A percentile compares a stretch with the other conserved stretches of the same genome.
These are phyloP conservation scores for Aspergillus coremiiformis DNA, from an alignment of 495 filamentous ascomycete species.

Conservation along the genomic window DNA sequence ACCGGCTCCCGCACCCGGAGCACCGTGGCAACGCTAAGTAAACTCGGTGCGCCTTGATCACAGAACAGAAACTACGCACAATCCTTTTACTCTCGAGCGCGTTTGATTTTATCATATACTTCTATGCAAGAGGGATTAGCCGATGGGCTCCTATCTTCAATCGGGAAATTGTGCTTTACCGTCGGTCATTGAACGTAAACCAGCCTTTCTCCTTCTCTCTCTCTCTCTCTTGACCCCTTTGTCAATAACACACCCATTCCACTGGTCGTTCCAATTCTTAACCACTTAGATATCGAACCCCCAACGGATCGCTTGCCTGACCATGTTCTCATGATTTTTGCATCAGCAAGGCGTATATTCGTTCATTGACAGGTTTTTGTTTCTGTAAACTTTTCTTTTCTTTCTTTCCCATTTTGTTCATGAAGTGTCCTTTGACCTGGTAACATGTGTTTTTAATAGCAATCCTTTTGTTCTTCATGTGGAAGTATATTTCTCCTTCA, in stretches of 20 bases:
- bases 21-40: conserved; percentile 29
- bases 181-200: not conserved
- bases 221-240: not conserved
- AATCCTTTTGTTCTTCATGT: not conserved
- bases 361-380: conserved; percentile 5
- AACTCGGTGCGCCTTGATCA: conserved; percentile 20
- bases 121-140: not conserved
- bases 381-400: not conserved
- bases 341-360: conserved; percentile 17
- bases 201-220: not conserved
- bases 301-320: conserved; percentile 7
- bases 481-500: not conserved
- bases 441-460: not conserved
- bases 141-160: not conserved
- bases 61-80: conserved; percentile 8
- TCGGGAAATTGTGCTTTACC: not conserved
- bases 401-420: not conserved
- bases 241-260: not conserved
- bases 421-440: not conserved
- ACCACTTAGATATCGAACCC: not conserved
- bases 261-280: not conserved
- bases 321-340: conserved; percentile 13
- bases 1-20: conserved; percentile 30
- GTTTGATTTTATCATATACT: not conserved
- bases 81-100: not conserved